Evolutionary conservation across 2,329 filamentous ascomycete genomes (phyloP).

Genomic region (Shiraia bambusicola): DNA sequence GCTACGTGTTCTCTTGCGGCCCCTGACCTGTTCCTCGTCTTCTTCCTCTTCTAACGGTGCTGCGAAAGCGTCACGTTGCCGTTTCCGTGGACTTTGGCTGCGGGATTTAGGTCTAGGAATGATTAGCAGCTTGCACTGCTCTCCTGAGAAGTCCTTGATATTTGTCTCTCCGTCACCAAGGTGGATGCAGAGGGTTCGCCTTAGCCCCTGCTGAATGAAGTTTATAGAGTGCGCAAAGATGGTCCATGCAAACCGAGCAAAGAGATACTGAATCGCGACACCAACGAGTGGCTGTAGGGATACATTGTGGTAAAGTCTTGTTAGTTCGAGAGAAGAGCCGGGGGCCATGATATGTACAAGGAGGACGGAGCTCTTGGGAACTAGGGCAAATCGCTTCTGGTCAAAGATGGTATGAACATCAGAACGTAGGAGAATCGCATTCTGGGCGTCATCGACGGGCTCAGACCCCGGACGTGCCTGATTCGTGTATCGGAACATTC

Average conservation of each 20-base stretch:
- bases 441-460: conserved; percentile 14
- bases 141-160: too few relatives aligned
- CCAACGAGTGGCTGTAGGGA: conserved; percentile 17
- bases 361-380: conserved; percentile 14
- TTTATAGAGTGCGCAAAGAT: conserved; percentile 12
- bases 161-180: too few relatives aligned
- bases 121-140: conserved; percentile 2
- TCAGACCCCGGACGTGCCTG: conserved; percentile 3
- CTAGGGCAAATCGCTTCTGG: conserved; percentile 16
- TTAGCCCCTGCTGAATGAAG: conserved; percentile 9
- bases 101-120: conserved; percentile 3
- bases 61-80: not conserved
- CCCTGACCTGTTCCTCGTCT: conserved; percentile 1
- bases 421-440: conserved; percentile 19
- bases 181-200: too few relatives aligned
- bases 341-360: conserved; percentile 12
- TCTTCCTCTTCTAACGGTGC: not conserved
- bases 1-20: conserved; percentile 3
- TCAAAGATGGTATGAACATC: conserved; percentile 23
- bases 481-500: conserved; percentile 18
- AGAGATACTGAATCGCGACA: conserved; percentile 13
- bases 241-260: conserved; percentile 20
- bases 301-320: conserved; percentile 17
- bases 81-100: conserved; percentile 1
- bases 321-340: conserved; percentile 7